A percentile compares a stretch with the other conserved stretches of the same genome.
phyloP scores from a whole-genome alignment of 305 asterid genomes.

The Petunia hybrid region DNA sequence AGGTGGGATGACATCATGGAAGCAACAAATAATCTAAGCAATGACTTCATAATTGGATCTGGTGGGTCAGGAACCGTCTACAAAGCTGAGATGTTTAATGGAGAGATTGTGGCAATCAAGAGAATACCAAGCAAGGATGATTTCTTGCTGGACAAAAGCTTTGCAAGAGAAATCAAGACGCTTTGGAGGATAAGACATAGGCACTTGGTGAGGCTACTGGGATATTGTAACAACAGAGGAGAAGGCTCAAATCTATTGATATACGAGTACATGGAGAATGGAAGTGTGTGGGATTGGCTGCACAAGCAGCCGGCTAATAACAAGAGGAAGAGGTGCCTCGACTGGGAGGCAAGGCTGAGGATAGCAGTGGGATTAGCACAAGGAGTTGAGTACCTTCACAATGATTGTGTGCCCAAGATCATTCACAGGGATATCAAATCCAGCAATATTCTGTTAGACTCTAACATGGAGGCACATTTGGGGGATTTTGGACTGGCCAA shows the following conservation, averaged over 20 bases:
- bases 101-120: conserved; percentile 88
- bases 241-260: conserved; percentile 73
- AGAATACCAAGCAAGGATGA: conserved; percentile 71
- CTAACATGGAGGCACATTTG: conserved; percentile 85
- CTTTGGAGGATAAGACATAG: conserved; percentile 89
- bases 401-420: conserved; percentile 91
- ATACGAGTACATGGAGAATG: conserved; percentile 94
- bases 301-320: conserved; percentile 60
- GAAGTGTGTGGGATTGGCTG: conserved; percentile 92
- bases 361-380: conserved; percentile 88
- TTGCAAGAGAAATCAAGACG: conserved; percentile 86
- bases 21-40: conserved; percentile 86
- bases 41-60: conserved; percentile 77
- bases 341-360: conserved; percentile 77
- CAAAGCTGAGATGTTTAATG: conserved; percentile 70
- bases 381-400: conserved; percentile 92
- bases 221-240: conserved; percentile 72
- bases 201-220: conserved; percentile 81
- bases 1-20: conserved; percentile 90
- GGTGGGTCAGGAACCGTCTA: conserved; percentile 91
- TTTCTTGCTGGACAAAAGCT: conserved; percentile 72
- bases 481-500: conserved; percentile 97
- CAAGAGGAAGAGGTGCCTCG: conserved; percentile 61
- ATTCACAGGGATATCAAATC: conserved; percentile 93
- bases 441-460: conserved; percentile 79